Percentiles rank a stretch among this genome's conserved stretches.
phyloP scores from a whole-genome alignment of 768 basidiomycete species.

The Amanita polypyramis region DNA sequence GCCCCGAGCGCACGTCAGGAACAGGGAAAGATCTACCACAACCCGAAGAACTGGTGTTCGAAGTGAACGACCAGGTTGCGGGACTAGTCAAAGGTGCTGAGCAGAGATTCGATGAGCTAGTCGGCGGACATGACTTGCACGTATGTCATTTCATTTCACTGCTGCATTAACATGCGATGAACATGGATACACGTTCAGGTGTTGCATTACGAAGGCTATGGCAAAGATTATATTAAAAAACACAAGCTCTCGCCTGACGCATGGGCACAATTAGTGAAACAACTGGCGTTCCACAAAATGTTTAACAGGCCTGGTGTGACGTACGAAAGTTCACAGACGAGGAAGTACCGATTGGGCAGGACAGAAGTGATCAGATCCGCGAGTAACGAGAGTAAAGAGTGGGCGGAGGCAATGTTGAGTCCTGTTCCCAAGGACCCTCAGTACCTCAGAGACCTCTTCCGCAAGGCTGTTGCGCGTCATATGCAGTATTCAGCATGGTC shows the following conservation, averaged over 20 bases:
- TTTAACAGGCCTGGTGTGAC: constrained; percentile 62
- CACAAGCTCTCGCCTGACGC: constrained; percentile 86
- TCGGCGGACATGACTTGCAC: constrained; percentile 70
- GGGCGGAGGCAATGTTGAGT: constrained; percentile 84
- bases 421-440: constrained; percentile 26
- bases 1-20: constrained; percentile 28
- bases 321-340: constrained; percentile 92
- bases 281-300: constrained; percentile 91
- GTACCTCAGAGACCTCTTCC: constrained; percentile 58
- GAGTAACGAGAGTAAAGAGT: constrained; percentile 73
- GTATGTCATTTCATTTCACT: constrained; percentile 25
- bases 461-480: constrained; percentile 70
- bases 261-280: constrained; percentile 92
- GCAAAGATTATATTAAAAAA: constrained; percentile 77
- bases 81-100: constrained; percentile 48
- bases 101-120: constrained; percentile 62
- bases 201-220: constrained; percentile 80
- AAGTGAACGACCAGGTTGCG: constrained; percentile 43
- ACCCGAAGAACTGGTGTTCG: constrained; percentile 65
- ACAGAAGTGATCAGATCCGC: constrained; percentile 93
- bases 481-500: constrained; percentile 85
- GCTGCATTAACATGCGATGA: neutral
- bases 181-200: constrained; percentile 31
- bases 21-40: constrained; percentile 32
- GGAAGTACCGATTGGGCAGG: constrained; percentile 81